A percentile compares a stretch with the other conserved stretches of the same genome.
phyloP scores from a whole-genome alignment of 768 basidiomycete genomes.

The Suillus spraguei region DNA sequence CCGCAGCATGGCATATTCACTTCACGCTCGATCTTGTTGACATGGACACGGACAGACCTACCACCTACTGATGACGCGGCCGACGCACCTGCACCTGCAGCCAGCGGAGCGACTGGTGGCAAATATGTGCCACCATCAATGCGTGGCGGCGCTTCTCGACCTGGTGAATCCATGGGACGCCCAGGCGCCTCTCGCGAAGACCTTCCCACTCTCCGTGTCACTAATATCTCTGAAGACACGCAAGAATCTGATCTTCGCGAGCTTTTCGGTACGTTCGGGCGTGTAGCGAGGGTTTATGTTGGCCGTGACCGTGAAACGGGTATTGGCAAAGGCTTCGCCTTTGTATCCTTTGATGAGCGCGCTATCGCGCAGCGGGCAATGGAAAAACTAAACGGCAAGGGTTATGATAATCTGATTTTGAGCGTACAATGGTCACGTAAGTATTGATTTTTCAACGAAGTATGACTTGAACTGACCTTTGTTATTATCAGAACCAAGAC shows the following conservation, averaged over 20 bases:
- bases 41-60: constrained; percentile 32
- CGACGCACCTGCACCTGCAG: constrained; percentile 28
- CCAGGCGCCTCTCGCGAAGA: constrained; percentile 74
- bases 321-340: constrained; percentile 94
- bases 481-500: constrained; percentile 41
- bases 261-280: constrained; percentile 84
- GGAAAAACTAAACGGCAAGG: constrained; percentile 88
- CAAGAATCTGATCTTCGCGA: constrained; percentile 93
- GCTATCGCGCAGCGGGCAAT: constrained; percentile 83
- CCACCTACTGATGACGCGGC: constrained; percentile 40
- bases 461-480: background rate
- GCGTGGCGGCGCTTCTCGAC: constrained; percentile 68
- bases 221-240: constrained; percentile 95
- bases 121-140: constrained; percentile 96
- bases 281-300: constrained; percentile 89
- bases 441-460: constrained; percentile 24
- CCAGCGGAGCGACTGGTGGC: constrained; percentile 49
- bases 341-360: constrained; percentile 91
- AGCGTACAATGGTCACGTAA: constrained; percentile 67
- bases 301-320: constrained; percentile 95
- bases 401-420: constrained; percentile 90
- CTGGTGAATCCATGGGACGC: constrained; percentile 73
- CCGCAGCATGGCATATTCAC: background rate
- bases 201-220: constrained; percentile 94
- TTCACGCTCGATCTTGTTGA: constrained; percentile 5